phyloP scores from a whole-genome alignment of 2,329 filamentous ascomycete genomes.

The Claviceps sp. region DNA sequence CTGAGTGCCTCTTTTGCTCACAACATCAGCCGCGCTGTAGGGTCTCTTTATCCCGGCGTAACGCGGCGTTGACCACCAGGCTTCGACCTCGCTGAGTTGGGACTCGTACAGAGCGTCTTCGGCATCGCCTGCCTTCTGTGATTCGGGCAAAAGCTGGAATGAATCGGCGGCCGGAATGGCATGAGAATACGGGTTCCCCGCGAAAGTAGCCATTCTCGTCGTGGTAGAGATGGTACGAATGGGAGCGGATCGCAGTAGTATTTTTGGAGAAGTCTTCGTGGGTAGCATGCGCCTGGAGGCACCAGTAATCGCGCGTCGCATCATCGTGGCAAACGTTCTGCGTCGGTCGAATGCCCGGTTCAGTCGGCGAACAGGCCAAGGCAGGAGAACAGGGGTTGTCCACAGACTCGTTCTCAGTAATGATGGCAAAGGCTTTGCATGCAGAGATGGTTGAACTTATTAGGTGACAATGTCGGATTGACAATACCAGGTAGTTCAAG shows the following conservation, averaged over 20 bases:
- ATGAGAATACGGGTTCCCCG: conserved; percentile 16
- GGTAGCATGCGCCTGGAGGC: conserved; percentile 16
- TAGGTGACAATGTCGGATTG: background rate
- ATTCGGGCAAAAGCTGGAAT: conserved; percentile 73
- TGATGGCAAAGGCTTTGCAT: background rate
- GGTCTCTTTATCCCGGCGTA: conserved; percentile 84
- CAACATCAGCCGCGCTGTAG: conserved; percentile 81
- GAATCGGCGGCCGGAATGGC: conserved; percentile 46
- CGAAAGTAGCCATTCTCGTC: conserved; percentile 16
- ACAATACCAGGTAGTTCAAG: background rate
- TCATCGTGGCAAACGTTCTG: conserved; percentile 11
- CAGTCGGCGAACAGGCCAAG: background rate
- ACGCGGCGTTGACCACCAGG: conserved; percentile 80
- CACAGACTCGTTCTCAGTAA: background rate
- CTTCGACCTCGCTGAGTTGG: conserved; percentile 71
- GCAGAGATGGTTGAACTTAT: background rate
- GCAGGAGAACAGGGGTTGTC: background rate
- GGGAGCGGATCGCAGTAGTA: conserved; percentile 9
- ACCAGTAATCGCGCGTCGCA: conserved; percentile 20
- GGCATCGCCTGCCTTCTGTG: conserved; percentile 60
- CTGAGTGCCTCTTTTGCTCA: conserved; percentile 81
- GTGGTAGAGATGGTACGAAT: conserved; percentile 20
- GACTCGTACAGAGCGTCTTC: conserved; percentile 79
- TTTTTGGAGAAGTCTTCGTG: conserved; percentile 9
- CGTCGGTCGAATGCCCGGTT: background rate